A percentile compares a stretch with the other conserved stretches of the same genome.
These are phyloP conservation scores for Leccinum variicolor DNA, from an alignment of 768 basidiomycete species.

Conservation along the genomic window DNA sequence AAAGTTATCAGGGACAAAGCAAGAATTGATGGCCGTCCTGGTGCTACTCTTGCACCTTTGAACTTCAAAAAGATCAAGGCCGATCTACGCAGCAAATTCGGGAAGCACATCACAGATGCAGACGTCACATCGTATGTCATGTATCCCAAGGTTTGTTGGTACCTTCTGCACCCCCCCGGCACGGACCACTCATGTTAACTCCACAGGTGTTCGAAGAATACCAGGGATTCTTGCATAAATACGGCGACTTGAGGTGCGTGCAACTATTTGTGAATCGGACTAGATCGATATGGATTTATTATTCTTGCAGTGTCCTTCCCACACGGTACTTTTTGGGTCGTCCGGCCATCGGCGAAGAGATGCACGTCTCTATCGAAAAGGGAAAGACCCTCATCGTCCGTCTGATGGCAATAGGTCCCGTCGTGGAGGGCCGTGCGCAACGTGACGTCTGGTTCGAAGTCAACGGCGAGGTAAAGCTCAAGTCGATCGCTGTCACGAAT, in stretches of 20 bases:
- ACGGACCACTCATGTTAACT: constrained; percentile 12
- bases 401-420: constrained; percentile 91
- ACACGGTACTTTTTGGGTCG: constrained; percentile 97
- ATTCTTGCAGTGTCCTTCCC: constrained; percentile 72
- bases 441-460: constrained; percentile 99
- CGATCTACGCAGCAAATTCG: constrained; percentile 90
- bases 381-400: constrained; percentile 97
- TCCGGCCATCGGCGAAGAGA: constrained; percentile 89
- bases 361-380: constrained; percentile 93
- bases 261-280: constrained; percentile 6
- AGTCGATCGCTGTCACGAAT: constrained; percentile 8
- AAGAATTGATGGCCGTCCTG: constrained; percentile 92
- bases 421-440: constrained; percentile 87
- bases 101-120: constrained; percentile 88
- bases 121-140: constrained; percentile 97
- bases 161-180: constrained; percentile 3
- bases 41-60: constrained; percentile 79
- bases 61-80: constrained; percentile 97
- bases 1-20: constrained; percentile 91
- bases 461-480: constrained; percentile 76
- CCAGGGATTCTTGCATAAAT: constrained; percentile 92
- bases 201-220: constrained; percentile 93
- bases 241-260: constrained; percentile 84
- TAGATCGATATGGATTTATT: constrained; percentile 11
- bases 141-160: constrained; percentile 85